Conservation (phyloP, 441 rosid genomes). For the Corymbia citriodora region DNA sequence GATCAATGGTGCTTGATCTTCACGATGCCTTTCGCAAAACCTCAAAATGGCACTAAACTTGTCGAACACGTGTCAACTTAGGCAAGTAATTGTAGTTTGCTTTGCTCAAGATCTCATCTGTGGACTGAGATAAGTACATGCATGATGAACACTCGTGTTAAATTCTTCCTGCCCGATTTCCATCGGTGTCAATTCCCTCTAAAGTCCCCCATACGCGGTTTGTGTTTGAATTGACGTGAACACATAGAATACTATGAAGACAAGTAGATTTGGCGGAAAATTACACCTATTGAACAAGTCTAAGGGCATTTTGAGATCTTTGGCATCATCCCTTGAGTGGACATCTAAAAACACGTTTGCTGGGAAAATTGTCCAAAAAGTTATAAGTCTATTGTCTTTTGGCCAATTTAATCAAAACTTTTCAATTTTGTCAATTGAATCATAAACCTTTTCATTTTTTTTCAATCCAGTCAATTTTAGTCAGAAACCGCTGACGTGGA, state of each 20-base stretch:
- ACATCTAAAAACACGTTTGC: too few relatives aligned
- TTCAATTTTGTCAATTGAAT: too few relatives aligned
- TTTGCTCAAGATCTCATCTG: neutral
- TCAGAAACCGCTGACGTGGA: rapidly evolving
- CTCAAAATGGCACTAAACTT: neutral
- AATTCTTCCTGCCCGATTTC: neutral
- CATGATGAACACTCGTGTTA: neutral
- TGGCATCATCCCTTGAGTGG: neutral
- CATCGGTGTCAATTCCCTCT: neutral
- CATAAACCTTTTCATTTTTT: rapidly evolving
- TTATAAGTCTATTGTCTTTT: too few relatives aligned
- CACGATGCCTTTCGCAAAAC: neutral
- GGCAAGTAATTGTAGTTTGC: neutral
- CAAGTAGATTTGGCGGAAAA: neutral
- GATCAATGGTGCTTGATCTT: neutral
- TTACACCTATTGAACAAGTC: neutral
- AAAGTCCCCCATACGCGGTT: neutral
- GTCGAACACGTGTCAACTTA: neutral
- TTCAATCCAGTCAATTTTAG: rapidly evolving
- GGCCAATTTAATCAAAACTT: neutral
- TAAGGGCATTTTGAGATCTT: neutral
- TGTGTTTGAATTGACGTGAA: neutral
- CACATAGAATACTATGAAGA: neutral
- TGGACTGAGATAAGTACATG: neutral
- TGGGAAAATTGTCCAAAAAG: neutral